Base-by-base conservation (phyloP, 2,329 filamentous ascomycete genomes). In the Furcasterigmium sp. region DNA sequence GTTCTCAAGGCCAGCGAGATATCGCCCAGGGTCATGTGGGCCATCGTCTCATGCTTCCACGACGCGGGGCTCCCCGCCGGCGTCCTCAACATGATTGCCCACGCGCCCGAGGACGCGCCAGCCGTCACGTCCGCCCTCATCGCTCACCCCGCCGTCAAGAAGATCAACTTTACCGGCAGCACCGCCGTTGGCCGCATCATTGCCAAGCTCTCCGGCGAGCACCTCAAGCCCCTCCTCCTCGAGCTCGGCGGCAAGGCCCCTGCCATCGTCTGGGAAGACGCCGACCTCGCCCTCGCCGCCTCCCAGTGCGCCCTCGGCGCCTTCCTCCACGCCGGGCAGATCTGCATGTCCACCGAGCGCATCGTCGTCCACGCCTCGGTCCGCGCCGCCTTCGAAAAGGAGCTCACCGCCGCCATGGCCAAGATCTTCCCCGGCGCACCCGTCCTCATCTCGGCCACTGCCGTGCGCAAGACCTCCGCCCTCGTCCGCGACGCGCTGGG, bases 111-210 rank as follows among this genome's bases (percentile, higher is more conserved):
- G 44, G 77, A 85, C 51, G 88, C 87, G 0, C 72, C 82, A 0
- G 69, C 73, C 11, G 70, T 91, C 25, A 91, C 86, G 0, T 73
- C 73, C 21, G 68, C 78, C 2, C 62, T 93, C 23, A 86, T 94
- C 51, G 75, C 78, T 38, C 72, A 86, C 54, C 77, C 78, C 0
- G 69, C 71, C 0, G 67, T 94, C 44, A 84, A 81, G 59, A 94
- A 94, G 68, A 73, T 95, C 59, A 93, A 89, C 66, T 95, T 94
- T 63, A 95, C 89, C 0, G 89, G 89, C 26, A 85, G 79, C 55
- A 90, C 87, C 0, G 61, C 62, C 0, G 83, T 93, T 1, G 89
- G 89, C 1, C 75, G 80, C 25, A 84, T 89, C 56, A 80, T 95
- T 45, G 85, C 80, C 9, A 70, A 73, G 17, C 72, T 78, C 8